Base-by-base conservation (phyloP, 768 basidiomycete genomes). In the Russula abietina region DNA sequence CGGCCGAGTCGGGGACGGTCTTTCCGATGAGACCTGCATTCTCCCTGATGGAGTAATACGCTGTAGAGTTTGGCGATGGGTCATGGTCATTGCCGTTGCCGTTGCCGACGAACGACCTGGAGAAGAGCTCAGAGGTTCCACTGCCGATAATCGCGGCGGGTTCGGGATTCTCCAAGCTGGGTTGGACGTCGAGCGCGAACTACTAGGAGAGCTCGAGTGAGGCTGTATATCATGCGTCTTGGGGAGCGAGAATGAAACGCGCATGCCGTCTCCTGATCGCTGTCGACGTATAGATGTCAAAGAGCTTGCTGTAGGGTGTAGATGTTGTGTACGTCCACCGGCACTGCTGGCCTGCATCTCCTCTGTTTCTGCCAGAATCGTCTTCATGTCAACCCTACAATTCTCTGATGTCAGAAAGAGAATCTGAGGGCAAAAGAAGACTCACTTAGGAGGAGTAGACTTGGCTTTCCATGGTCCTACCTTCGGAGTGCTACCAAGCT, bases 301-400 rank as follows among this genome's bases (percentile, higher is more conserved):
- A 26, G 41, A 9, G 14, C 48, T 43, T 7, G 33, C 16, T 55
- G 60, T 22, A 62, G 60, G 17, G 55, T 69, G 60, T 67, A 60
- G 17, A 51, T 69, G 59, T 68, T 73, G 33, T 11, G n/a, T 38
- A 24, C 63, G 63, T 38, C 36, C 48, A 3, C 56, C 46, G 11
- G 50, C 39, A 30, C 28, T 28, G 4, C 59, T 55, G 16, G 50
- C 52, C 63, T 71, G 17, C 69, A 74, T 53, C 30, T 46, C 55
- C 43, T 80, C 84, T 1, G 87, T 81, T 72, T 94, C 94, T 0
- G 88, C 90, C 83, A 98, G 91, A 61, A 98, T 83, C 17, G 82
- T 75, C 69, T 88, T 89, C 82, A 98, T 87, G 70, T 96, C 91
- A 14, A 86, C 83, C 26, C 89, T 93, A 64, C 10, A 64, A 26